Conservation (phyloP, 805 yeast genomes). For the Lachancea sp. region DNA sequence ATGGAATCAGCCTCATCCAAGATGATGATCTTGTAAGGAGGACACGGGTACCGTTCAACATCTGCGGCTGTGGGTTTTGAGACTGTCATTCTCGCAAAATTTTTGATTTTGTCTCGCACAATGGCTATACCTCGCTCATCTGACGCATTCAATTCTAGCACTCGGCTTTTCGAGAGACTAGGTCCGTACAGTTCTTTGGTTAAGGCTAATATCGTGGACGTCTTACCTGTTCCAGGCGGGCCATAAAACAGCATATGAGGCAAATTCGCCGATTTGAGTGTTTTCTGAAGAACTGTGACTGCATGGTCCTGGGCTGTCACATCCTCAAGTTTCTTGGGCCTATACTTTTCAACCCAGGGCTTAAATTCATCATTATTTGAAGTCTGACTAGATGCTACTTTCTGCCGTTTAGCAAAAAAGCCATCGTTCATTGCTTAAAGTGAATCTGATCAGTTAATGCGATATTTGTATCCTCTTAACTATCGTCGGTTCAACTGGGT, state of each 20-base stretch:
- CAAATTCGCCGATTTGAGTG: conserved; percentile 70
- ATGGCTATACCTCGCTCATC: conserved; percentile 88
- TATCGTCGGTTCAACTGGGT: no score
- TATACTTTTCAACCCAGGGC: conserved; percentile 94
- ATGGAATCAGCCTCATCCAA: conserved; percentile 95
- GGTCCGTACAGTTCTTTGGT: conserved; percentile 80
- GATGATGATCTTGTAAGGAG: conserved; percentile 89
- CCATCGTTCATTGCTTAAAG: conserved; percentile 7
- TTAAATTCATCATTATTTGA: conserved; percentile 27
- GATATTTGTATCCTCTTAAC: no score
- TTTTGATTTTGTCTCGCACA: conserved; percentile 78
- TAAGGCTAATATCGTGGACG: conserved; percentile 79
- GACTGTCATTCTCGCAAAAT: conserved; percentile 77
- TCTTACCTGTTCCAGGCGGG: conserved; percentile 92
- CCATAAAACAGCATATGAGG: conserved; percentile 93
- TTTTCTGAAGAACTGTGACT: conserved; percentile 70
- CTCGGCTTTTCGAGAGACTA: conserved; percentile 56
- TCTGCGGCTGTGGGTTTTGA: conserved; percentile 73
- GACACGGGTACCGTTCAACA: conserved; percentile 77
- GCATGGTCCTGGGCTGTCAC: conserved; percentile 91
- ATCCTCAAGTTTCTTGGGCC: conserved; percentile 83
- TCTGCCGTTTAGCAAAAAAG: conserved; percentile 25
- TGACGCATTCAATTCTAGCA: conserved; percentile 79
- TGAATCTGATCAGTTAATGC: neutral
- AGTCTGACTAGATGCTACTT: conserved; percentile 14